Percentiles rank a stretch among this genome's conserved stretches.
Conservation (phyloP, 2,329 filamentous ascomycete species). For the Paecilomyces variotii region DNA sequence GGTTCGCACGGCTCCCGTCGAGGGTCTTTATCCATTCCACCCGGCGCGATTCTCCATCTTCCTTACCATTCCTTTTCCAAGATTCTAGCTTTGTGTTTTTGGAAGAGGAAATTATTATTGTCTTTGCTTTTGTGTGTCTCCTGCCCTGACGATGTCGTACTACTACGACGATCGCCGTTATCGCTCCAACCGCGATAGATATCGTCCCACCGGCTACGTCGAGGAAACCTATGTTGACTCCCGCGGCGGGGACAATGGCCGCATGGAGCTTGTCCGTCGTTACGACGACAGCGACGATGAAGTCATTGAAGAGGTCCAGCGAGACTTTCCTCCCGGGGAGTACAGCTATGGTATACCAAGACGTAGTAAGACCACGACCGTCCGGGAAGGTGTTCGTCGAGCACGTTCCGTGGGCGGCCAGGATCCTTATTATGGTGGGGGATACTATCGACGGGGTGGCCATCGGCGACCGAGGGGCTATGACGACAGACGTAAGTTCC, state of each 20-base stretch:
- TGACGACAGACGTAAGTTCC: slow-evolving; percentile 33
- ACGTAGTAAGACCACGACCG: slow-evolving; percentile 18
- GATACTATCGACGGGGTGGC: slow-evolving; percentile 29
- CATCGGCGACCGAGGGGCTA: slow-evolving; percentile 40
- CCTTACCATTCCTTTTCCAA: neutral
- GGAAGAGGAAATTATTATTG: slow-evolving; percentile 2
- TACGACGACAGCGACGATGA: slow-evolving; percentile 63
- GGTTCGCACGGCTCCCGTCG: neutral
- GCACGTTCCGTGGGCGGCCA: slow-evolving; percentile 28
- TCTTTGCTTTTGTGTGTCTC: slow-evolving; percentile 2
- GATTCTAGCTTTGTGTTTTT: slow-evolving; percentile 2
- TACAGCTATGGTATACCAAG: slow-evolving; percentile 25
- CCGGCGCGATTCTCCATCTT: neutral
- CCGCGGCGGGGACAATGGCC: slow-evolving; percentile 8
- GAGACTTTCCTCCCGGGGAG: slow-evolving; percentile 72
- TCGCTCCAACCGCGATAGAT: slow-evolving; percentile 22
- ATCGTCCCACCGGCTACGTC: slow-evolving; percentile 19
- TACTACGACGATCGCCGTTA: slow-evolving; percentile 30
- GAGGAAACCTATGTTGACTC: slow-evolving; percentile 22
- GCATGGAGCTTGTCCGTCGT: slow-evolving; percentile 14
- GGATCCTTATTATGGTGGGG: slow-evolving; percentile 26
- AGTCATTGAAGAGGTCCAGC: slow-evolving; percentile 66
- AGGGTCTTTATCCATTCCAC: neutral
- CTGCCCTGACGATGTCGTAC: slow-evolving; percentile 23
- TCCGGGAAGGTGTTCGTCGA: slow-evolving; percentile 27